Evolutionary conservation across 148 eudicot species (phyloP).

Genomic region (Polygonum maritimum): DNA sequence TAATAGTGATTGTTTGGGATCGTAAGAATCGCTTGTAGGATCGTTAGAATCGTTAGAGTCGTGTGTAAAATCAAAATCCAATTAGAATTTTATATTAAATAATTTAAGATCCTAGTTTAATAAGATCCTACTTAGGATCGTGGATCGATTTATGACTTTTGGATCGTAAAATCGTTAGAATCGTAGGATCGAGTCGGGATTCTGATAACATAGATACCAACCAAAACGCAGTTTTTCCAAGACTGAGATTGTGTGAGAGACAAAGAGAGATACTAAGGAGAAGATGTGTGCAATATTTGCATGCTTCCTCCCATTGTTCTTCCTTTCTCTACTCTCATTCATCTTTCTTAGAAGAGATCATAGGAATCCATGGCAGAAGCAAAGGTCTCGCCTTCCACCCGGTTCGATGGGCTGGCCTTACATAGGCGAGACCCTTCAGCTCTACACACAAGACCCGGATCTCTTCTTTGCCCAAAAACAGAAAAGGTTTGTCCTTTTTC

Average conservation of each 20-base stretch:
- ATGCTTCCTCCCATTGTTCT: slow-evolving; percentile 10
- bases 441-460: slow-evolving; percentile 46
- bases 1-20: too few species aligned
- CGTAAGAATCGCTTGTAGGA: too few species aligned
- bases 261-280: not conserved
- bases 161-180: too few species aligned
- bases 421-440: slow-evolving; percentile 41
- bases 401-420: slow-evolving; percentile 58
- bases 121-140: too few species aligned
- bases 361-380: slow-evolving; percentile 3
- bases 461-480: slow-evolving; percentile 36
- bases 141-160: too few species aligned
- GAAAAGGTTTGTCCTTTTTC: slow-evolving; percentile 18
- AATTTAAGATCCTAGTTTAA: too few species aligned
- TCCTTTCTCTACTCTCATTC: slow-evolving; percentile 10
- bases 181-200: too few species aligned
- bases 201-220: too few species aligned
- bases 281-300: slow-evolving; percentile 13
- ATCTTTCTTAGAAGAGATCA: slow-evolving; percentile 9
- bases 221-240: not conserved
- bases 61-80: too few species aligned
- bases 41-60: too few species aligned
- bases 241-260: not conserved
- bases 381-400: slow-evolving; percentile 33
- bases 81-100: too few species aligned